Evolutionary conservation across 2,329 filamentous ascomycete genomes (phyloP).

Genomic region (Rhynchosporium graminicola): DNA sequence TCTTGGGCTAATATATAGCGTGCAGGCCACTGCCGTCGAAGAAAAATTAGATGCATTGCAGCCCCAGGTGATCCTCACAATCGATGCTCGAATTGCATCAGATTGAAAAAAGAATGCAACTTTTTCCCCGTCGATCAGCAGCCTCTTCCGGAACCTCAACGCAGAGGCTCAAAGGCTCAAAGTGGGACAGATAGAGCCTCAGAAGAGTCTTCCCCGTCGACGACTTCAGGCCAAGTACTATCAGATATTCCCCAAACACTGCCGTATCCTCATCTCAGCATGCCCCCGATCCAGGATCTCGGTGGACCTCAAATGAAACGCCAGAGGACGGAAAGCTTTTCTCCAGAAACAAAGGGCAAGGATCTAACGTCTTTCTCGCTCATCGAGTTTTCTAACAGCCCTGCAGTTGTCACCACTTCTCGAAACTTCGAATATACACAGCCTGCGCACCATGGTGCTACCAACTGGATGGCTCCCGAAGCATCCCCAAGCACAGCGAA

Average conservation of each 20-base stretch:
- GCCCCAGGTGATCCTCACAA: slow-evolving; percentile 70
- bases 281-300: slow-evolving; percentile 50
- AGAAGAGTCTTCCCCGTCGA: slow-evolving; percentile 51
- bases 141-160: slow-evolving; percentile 50
- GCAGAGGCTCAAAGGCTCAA: slow-evolving; percentile 44
- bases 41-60: slow-evolving; percentile 90
- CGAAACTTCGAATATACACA: slow-evolving; percentile 37
- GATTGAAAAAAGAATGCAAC: slow-evolving; percentile 90
- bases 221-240: slow-evolving; percentile 45
- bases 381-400: slow-evolving; percentile 27
- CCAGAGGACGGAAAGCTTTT: slow-evolving; percentile 41
- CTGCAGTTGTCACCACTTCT: slow-evolving; percentile 35
- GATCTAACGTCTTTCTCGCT: slow-evolving; percentile 14
- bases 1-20: slow-evolving; percentile 6
- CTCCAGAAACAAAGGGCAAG: slow-evolving; percentile 40
- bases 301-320: slow-evolving; percentile 46
- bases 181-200: slow-evolving; percentile 42
- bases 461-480: slow-evolving; percentile 39
- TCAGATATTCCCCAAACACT: slow-evolving; percentile 46
- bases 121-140: slow-evolving; percentile 87
- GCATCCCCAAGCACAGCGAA: slow-evolving; percentile 42
- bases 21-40: slow-evolving; percentile 82
- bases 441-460: slow-evolving; percentile 24
- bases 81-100: slow-evolving; percentile 89
- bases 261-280: slow-evolving; percentile 47